phyloP scores from a whole-genome alignment of 2,329 filamentous ascomycete species.

The Colletotrichum zoysiae region DNA sequence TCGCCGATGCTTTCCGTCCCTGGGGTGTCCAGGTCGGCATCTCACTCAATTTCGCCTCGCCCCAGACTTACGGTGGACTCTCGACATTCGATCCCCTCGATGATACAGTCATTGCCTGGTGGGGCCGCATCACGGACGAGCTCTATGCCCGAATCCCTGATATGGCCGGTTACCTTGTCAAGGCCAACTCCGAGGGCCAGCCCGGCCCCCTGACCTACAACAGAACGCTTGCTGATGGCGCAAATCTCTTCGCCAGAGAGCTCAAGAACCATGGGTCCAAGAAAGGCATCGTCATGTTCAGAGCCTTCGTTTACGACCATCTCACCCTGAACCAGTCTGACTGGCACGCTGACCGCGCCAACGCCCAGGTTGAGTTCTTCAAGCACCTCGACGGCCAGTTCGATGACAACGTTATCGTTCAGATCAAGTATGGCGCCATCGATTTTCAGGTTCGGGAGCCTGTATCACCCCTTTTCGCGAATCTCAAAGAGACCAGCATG shows the following conservation, averaged over 20 bases:
- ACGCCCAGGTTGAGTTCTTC: slow-evolving; percentile 77
- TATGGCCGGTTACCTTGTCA: slow-evolving; percentile 76
- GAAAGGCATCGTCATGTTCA: slow-evolving; percentile 73
- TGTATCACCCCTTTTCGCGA: slow-evolving; percentile 72
- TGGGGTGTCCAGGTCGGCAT: slow-evolving; percentile 76
- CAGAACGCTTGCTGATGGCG: slow-evolving; percentile 75
- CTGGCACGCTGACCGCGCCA: slow-evolving; percentile 77
- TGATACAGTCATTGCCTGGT: slow-evolving; percentile 70
- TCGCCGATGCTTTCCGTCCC: slow-evolving; percentile 75
- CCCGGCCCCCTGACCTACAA: slow-evolving; percentile 78
- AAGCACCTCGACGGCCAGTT: slow-evolving; percentile 73
- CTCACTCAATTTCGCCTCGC: slow-evolving; percentile 77
- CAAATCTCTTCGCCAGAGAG: slow-evolving; percentile 75
- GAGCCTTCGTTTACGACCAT: slow-evolving; percentile 77
- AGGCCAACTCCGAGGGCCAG: slow-evolving; percentile 79
- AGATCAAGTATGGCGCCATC: slow-evolving; percentile 81
- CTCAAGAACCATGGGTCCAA: slow-evolving; percentile 63
- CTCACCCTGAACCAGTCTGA: slow-evolving; percentile 62
- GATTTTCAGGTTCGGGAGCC: slow-evolving; percentile 81
- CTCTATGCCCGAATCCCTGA: slow-evolving; percentile 74
- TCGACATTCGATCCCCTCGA: slow-evolving; percentile 76
- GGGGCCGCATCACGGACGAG: slow-evolving; percentile 69
- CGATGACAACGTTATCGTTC: slow-evolving; percentile 77
- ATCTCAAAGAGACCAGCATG: slow-evolving; percentile 57
- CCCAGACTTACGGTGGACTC: slow-evolving; percentile 67